phyloP scores from a whole-genome alignment of 2,329 filamentous ascomycete species.

The Fusarium acutatum region DNA sequence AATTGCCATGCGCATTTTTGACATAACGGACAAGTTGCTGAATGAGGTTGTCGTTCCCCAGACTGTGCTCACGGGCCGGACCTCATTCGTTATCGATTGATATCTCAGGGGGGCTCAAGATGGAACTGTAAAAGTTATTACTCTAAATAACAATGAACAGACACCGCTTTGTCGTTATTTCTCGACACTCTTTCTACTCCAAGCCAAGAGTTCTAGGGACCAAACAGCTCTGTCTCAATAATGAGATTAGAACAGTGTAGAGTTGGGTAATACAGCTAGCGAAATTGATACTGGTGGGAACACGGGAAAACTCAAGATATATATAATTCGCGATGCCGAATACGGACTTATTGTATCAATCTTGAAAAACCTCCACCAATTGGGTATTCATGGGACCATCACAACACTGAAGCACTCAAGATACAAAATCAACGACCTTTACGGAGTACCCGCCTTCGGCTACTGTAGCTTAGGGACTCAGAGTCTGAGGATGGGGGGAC shows the following conservation, averaged over 20 bases:
- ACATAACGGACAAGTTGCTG: not conserved
- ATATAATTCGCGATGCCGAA: not conserved
- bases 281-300: not conserved
- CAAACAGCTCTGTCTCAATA: not conserved
- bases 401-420: not conserved
- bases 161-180: not conserved
- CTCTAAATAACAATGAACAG: not conserved
- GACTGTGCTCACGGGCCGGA: not conserved
- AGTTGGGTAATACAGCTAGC: not conserved
- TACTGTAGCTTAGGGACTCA: not conserved
- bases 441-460: not conserved
- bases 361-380: not conserved
- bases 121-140: rapidly evolving
- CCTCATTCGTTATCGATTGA: not conserved
- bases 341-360: not conserved
- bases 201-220: rapidly evolving
- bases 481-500: not conserved
- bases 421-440: not conserved
- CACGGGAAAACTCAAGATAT: not conserved
- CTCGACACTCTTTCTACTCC: not conserved
- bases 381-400: not conserved
- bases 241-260: not conserved
- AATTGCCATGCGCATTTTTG: not conserved
- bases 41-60: not conserved
- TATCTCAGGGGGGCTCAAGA: rapidly evolving